Evolutionary conservation across 768 basidiomycete species (phyloP), one percentile per base, ranked within the genome.

Genomic region (Lactifluus echinatus): DNA sequence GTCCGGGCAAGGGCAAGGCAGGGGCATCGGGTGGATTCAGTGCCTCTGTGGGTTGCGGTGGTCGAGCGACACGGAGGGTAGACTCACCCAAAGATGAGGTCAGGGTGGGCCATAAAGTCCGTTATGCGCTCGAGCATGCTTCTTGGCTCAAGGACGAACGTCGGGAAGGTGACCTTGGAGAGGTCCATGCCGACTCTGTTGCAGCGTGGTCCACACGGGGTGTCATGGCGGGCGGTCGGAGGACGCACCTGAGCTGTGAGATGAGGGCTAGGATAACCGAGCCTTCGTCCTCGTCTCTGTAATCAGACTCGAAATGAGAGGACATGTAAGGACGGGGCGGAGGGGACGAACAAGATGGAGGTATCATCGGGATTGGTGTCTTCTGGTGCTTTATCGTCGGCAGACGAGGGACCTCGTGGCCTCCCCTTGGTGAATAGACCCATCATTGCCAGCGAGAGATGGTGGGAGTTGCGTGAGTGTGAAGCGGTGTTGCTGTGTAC

Each of bases 41-140:
- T n/a, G n/a, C n/a, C n/a, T n/a, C n/a, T n/a, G n/a, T n/a, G n/a
- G n/a, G 60, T 49, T 15, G 55, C 55, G n/a, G 14, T 21, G 23
- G 17, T 19, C 3, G 31, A 8, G 8, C 8, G 10, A 29, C 48
- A 44, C 28, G n/a, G 21, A 37, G 19, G 62, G 47, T 45, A 55
- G 29, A 76, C 88, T 72, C 71, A 83, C 92, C 91, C 90, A 73
- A 95, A 95, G 66, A 97, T 82, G 68, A 98, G 85, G 74, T 99
- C 94, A 29, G 96, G 93, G 72, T 98, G 96, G 55, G 93, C 87
- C 87, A 98, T 94, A 73, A 99, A 99, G 75, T 99, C 95, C 33
- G 96, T 98, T 66, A 99, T 95, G 63, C 96, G 84, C 75, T 99
- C 96, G 47, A 97, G 82, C 88, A 97, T 92, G 65, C 90, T 93